Evolutionary conservation across 768 basidiomycete species (phyloP), one percentile per base, ranked within the genome.

Genomic region (Leucocoprinus leucothites): DNA sequence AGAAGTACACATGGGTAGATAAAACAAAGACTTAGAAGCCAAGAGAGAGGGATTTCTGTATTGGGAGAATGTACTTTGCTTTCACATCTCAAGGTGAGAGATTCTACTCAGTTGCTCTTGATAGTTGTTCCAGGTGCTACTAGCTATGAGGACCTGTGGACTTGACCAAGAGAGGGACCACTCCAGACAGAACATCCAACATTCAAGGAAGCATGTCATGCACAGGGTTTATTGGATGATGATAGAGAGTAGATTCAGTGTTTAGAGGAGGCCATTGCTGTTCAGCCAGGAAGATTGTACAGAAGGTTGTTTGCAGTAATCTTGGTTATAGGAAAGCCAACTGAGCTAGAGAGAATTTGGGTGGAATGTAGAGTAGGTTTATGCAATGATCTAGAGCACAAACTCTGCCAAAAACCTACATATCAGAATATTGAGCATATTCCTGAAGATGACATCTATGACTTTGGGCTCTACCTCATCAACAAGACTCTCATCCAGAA

Each of bases 221-320:
- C 73, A 16, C 49, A 56, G 1, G 77, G 76, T 0, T 67, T 82
- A 0, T 62, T 82, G 0, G 67, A 79, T n/a, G 73, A 80, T 68
- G 74, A 82, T 64, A 59, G 63, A 0, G 80, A 82, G 57, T 82
- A 76, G 76, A 9, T 61, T 0, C 57, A 61, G 1, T 79, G 77
- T 53, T 58, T 65, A 67, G 55, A 64, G 18, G 77, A 79, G 43
- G 80, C 77, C 0, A 34, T 59, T 6, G 16, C 24, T 0, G 74
- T 79, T 61, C 69, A 75, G 31, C 71, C 70, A 3, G 80, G 77
- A 0, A 2, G 7, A 21, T 61, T 51, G 0, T 64, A 79, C 0
- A 67, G 72, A 1, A 53, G 64, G 0, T 69, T 80, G 0, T 81
- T 80, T 67, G 68, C 64, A 0, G 69, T 68, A 1, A 65, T 80